Base-by-base conservation (phyloP, 139 green algal genomes). In the Pseudopediastrum boryanum region DNA sequence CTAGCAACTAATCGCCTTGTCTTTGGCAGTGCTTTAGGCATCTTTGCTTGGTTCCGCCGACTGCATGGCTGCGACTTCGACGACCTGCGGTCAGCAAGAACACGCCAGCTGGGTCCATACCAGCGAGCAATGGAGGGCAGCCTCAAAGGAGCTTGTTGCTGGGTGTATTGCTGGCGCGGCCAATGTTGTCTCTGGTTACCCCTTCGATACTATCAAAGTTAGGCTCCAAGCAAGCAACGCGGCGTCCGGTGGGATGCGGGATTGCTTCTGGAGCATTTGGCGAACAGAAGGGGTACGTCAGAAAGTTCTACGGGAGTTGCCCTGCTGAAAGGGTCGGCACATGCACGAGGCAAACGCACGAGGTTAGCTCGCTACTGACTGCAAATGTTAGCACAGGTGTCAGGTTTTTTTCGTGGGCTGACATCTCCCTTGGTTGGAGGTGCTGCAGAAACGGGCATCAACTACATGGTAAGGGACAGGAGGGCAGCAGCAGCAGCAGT, bases 141-240 rank as follows among this genome's bases (percentile, higher is more conserved):
- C 71, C 9, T 61, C 71, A 5, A 25, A 56, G 42, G 71, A 78
- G 56, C 52, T 74, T 29, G 74, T 81, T 31, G 64, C 46, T 2
- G 76, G 76, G 9, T 50, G 68, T 10, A 10, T 77, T 0, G 76
- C 76, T 41, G 76, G 76, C 27, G 65, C 76, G 23, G 76, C 71
- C 23, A 77, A 76, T 33, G 76, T 82, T 13, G 63, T 65, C 27
- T 69, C 48, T 7, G 76, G 74, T n/a, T n/a, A 87, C 59, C 87
- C 88, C 1, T 94, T 93, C 44, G 89, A 93, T 44, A 93, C 89
- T 0, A 79, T 96, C 19, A 96, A 96, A 73, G 91, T 95, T 25
- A 66, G 90, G 54, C 83, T 95, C 39, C 91, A 95, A 52, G 77
- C 85, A 21, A 76, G 78, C 4, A 51, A 19, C n/a, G 82, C 83